Evolutionary conservation across 2,329 filamentous ascomycete species (phyloP).

Genomic region (Lasiodiplodia theobromae): DNA sequence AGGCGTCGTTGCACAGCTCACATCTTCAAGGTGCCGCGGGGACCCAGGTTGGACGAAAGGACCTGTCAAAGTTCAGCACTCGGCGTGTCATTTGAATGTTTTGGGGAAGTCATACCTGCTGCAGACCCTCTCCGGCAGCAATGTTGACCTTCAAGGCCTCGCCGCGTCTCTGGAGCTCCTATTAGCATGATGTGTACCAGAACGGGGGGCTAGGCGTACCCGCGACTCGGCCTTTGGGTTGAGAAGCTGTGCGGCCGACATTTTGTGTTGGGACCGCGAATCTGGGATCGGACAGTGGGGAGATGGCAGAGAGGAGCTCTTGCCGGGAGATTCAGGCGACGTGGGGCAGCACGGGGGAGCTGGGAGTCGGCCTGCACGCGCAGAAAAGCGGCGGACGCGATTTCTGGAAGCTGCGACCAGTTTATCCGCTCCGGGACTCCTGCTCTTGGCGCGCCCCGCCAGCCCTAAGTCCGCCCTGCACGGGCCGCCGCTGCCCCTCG

Average conservation of each 20-base stretch:
- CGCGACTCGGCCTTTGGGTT: slow-evolving; percentile 99
- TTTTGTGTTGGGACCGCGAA: slow-evolving; percentile 48
- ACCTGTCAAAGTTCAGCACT: slow-evolving; percentile 71
- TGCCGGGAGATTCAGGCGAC: slow-evolving; percentile 11
- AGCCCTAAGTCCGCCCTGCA: neutral
- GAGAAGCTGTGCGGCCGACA: slow-evolving; percentile 97
- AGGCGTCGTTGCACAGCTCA: slow-evolving; percentile 62
- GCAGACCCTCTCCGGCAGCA: slow-evolving; percentile 84
- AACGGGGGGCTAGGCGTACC: slow-evolving; percentile 62
- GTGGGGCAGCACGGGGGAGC: slow-evolving; percentile 22
- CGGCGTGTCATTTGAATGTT: neutral
- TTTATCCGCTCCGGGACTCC: slow-evolving; percentile 20
- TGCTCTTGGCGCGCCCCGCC: neutral
- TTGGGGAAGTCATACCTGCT: slow-evolving; percentile 55
- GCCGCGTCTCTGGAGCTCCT: slow-evolving; percentile 77
- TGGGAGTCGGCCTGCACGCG: slow-evolving; percentile 26
- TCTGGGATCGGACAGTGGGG: neutral
- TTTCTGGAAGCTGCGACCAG: slow-evolving; percentile 23
- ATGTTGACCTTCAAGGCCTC: slow-evolving; percentile 98
- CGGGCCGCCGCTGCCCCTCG: neutral
- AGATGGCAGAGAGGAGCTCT: slow-evolving; percentile 22
- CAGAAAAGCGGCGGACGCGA: slow-evolving; percentile 31
- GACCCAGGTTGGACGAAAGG: slow-evolving; percentile 93
- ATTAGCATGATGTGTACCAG: slow-evolving; percentile 50
- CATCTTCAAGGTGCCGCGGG: slow-evolving; percentile 96